These are phyloP conservation scores for Chaetomiaceae sp. DNA, from an alignment of 2,329 filamentous ascomycete species.

Conservation along the genomic window DNA sequence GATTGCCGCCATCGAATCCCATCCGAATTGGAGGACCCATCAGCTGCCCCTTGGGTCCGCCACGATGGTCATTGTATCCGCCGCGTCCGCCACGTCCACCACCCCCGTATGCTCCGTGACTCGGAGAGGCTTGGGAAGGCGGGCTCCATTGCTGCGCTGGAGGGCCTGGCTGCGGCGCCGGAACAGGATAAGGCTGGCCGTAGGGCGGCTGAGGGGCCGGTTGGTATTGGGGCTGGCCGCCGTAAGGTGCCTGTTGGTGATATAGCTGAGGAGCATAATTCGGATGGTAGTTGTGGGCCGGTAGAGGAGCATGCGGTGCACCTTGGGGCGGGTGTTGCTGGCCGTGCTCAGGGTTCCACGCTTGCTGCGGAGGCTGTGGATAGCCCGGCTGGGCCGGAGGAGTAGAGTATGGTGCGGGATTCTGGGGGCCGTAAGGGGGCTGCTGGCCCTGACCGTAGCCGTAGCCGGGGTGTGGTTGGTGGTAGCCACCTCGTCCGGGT, in stretches of 20 bases:
- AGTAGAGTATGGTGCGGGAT: constrained; percentile 24
- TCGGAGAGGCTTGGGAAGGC: constrained; percentile 27
- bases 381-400: constrained; percentile 34
- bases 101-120: constrained; percentile 29
- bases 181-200: constrained; percentile 28
- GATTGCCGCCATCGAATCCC: constrained; percentile 41
- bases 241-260: constrained; percentile 30
- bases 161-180: constrained; percentile 29
- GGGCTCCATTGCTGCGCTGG: constrained; percentile 39
- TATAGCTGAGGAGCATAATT: constrained; percentile 54
- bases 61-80: constrained; percentile 35
- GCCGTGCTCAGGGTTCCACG: constrained; percentile 36
- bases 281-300: constrained; percentile 51
- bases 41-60: constrained; percentile 33
- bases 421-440: constrained; percentile 28
- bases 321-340: constrained; percentile 37
- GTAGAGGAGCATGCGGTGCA: constrained; percentile 42
- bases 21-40: constrained; percentile 52
- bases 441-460: constrained; percentile 35
- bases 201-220: constrained; percentile 28
- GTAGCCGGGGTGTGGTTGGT: constrained; percentile 36
- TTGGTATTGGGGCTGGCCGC: constrained; percentile 20
- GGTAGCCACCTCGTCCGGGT: constrained; percentile 38
- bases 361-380: constrained; percentile 35
- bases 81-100: constrained; percentile 37